Percentiles rank a stretch among this genome's conserved stretches.
These are phyloP conservation scores for Fusarium dimerum DNA, from an alignment of 2,329 filamentous ascomycete species.

Conservation along the genomic window DNA sequence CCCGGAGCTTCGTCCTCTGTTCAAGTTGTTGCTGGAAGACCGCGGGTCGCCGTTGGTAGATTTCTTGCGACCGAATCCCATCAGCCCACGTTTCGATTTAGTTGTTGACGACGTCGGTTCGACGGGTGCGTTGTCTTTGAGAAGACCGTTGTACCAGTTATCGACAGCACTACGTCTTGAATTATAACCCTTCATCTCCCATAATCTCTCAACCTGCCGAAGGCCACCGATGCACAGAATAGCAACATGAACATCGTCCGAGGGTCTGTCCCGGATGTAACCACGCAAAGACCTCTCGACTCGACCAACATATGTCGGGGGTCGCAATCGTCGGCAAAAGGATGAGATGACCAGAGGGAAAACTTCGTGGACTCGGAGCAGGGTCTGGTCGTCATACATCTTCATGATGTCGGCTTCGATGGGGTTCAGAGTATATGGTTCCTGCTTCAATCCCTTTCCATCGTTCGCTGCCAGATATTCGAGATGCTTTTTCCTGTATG, in stretches of 20 bases:
- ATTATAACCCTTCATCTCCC: constrained; percentile 69
- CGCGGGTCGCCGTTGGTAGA: constrained; percentile 39
- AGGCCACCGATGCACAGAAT: constrained; percentile 62
- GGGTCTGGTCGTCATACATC: constrained; percentile 65
- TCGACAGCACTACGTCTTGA: constrained; percentile 60
- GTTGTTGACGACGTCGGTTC: constrained; percentile 36
- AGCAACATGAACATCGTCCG: constrained; percentile 63
- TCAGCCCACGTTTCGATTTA: constrained; percentile 55
- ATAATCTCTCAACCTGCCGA: constrained; percentile 63
- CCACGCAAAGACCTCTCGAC: constrained; percentile 64
- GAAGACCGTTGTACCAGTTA: constrained; percentile 56
- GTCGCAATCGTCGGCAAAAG: constrained; percentile 62
- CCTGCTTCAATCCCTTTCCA: constrained; percentile 51
- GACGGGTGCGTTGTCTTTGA: constrained; percentile 39
- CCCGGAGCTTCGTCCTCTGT: constrained; percentile 29
- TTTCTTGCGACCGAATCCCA: constrained; percentile 60
- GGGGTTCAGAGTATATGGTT: constrained; percentile 62
- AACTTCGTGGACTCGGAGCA: constrained; percentile 63
- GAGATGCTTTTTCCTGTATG: constrained; percentile 60
- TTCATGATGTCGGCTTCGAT: constrained; percentile 63
- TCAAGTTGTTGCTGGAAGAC: constrained; percentile 27
- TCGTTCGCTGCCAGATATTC: constrained; percentile 55
- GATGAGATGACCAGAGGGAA: constrained; percentile 66
- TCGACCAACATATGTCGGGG: constrained; percentile 64
- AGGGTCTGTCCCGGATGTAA: constrained; percentile 62